Evolutionary conservation across 257 asterid species (phyloP).

Genomic region (Capsicum baccatum): DNA sequence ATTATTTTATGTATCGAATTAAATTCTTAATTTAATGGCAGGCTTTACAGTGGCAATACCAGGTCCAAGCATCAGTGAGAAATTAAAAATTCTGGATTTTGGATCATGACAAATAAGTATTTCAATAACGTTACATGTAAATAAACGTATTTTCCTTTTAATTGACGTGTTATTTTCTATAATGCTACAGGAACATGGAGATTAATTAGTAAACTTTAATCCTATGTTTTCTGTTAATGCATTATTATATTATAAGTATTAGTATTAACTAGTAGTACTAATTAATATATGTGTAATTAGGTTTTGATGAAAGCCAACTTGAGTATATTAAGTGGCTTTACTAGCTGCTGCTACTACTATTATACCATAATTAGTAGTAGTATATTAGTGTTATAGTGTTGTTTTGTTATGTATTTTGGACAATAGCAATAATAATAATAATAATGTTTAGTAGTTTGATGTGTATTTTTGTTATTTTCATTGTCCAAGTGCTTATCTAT

Average conservation of each 20-base stretch:
- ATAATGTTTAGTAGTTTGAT: background rate
- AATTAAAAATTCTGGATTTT: background rate
- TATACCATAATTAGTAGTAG: background rate
- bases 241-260: background rate
- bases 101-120: background rate
- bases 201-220: conserved; percentile 4
- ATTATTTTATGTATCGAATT: too few relatives aligned
- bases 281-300: background rate
- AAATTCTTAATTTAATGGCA: conserved; percentile 28
- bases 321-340: conserved; percentile 13
- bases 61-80: conserved; percentile 77
- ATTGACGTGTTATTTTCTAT: background rate
- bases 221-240: background rate
- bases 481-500: background rate
- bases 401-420: conserved; percentile 17
- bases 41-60: conserved; percentile 91
- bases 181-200: conserved; percentile 1
- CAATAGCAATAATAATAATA: background rate
- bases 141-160: conserved; percentile 29
- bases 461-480: background rate
- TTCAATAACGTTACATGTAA: conserved; percentile 34
- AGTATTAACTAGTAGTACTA: background rate
- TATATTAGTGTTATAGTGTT: background rate
- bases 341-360: conserved; percentile 4
- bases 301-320: conserved; percentile 23